A percentile compares a stretch with the other conserved stretches of the same genome.
Evolutionary conservation across 495 filamentous ascomycete species (phyloP).

Genomic region (Thermothielavioides terrestris): DNA sequence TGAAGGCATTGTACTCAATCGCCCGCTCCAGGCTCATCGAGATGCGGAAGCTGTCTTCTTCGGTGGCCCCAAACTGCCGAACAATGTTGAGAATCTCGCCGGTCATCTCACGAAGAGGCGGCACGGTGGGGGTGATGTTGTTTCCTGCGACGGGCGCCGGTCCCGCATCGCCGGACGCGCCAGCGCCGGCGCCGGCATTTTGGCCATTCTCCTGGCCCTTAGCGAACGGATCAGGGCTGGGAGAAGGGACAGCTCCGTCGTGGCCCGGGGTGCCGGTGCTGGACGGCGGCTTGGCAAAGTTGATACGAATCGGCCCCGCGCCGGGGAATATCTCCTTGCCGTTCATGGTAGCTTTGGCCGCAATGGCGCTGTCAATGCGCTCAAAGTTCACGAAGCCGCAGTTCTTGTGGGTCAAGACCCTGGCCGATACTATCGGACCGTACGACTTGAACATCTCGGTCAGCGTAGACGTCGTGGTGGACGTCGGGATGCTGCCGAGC

Average conservation of each 20-base stretch:
- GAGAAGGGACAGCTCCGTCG: slow-evolving; percentile 77
- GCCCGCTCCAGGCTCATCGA: slow-evolving; percentile 63
- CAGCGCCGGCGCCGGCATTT: slow-evolving; percentile 27
- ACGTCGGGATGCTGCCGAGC: slow-evolving; percentile 97
- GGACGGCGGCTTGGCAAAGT: slow-evolving; percentile 93
- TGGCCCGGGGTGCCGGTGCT: slow-evolving; percentile 74
- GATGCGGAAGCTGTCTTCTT: slow-evolving; percentile 71
- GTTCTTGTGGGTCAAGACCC: slow-evolving; percentile 96
- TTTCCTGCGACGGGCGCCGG: slow-evolving; percentile 31
- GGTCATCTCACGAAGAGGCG: slow-evolving; percentile 65
- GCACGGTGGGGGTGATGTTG: slow-evolving; percentile 53
- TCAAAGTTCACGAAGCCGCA: slow-evolving; percentile 99
- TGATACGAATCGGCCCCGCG: slow-evolving; percentile 87
- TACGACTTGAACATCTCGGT: slow-evolving; percentile 88
- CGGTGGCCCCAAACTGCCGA: slow-evolving; percentile 73
- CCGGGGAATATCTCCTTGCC: slow-evolving; percentile 98
- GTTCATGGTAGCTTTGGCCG: slow-evolving; percentile 77
- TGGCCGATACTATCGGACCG: slow-evolving; percentile 81
- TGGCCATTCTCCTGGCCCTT: slow-evolving; percentile 41
- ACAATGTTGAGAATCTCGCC: slow-evolving; percentile 81
- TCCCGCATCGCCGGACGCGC: slow-evolving; percentile 39
- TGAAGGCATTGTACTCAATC: slow-evolving; percentile 61
- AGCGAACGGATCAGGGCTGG: slow-evolving; percentile 78
- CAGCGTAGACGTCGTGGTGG: slow-evolving; percentile 86
- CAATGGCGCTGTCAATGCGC: slow-evolving; percentile 75